These are phyloP conservation scores for Ogataea parapolymorpha DNA, from an alignment of 805 yeast genomes.

Conservation along the genomic window DNA sequence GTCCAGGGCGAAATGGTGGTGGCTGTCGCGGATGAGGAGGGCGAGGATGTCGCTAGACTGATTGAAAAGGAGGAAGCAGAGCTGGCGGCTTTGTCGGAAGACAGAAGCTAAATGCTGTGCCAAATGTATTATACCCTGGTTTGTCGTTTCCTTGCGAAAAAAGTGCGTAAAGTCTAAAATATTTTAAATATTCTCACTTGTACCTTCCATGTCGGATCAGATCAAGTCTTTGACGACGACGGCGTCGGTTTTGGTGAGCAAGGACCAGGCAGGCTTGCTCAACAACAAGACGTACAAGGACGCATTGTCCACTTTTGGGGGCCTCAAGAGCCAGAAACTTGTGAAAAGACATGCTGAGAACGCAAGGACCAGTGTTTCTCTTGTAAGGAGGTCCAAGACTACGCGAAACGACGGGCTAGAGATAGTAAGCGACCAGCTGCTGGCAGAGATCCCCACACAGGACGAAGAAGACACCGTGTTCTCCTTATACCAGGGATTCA, in stretches of 20 bases:
- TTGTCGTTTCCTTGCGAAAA: not conserved
- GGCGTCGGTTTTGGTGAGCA: slow-evolving; percentile 47
- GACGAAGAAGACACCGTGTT: slow-evolving; percentile 28
- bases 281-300: slow-evolving; percentile 36
- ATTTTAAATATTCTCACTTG: not conserved
- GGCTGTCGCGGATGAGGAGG: slow-evolving; percentile 9
- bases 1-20: slow-evolving; percentile 9
- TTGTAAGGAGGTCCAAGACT: slow-evolving; percentile 14
- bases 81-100: slow-evolving; percentile 40
- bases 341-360: slow-evolving; percentile 22
- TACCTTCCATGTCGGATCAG: slow-evolving; percentile 27
- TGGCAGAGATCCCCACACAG: slow-evolving; percentile 47
- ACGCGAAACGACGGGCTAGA: slow-evolving; percentile 40
- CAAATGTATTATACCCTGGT: not conserved
- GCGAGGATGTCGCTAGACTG: slow-evolving; percentile 33
- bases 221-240: slow-evolving; percentile 53
- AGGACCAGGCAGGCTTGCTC: slow-evolving; percentile 23
- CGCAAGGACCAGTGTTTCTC: slow-evolving; percentile 11
- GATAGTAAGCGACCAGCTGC: slow-evolving; percentile 58
- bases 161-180: not conserved
- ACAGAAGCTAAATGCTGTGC: slow-evolving; percentile 23
- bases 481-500: slow-evolving; percentile 68
- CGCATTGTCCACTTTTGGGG: slow-evolving; percentile 34
- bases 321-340: slow-evolving; percentile 32
- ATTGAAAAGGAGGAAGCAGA: slow-evolving; percentile 46